Evolutionary conservation across 2,329 filamentous ascomycete genomes (phyloP).

Genomic region (Penicillium sp.): DNA sequence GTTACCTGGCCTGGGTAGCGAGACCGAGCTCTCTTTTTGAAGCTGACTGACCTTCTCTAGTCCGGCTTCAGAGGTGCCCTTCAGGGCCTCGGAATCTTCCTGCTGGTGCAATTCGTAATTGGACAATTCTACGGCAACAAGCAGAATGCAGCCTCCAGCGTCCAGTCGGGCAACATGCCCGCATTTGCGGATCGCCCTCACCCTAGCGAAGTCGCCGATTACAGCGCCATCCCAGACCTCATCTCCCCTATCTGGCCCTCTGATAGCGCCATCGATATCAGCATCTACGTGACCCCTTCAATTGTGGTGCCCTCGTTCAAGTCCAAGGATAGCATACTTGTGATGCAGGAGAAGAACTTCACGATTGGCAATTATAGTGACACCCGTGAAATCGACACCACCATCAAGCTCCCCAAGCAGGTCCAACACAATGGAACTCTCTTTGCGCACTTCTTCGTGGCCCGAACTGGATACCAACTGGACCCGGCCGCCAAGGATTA

Average conservation of each 20-base stretch:
- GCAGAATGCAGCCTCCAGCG: slow-evolving; percentile 25
- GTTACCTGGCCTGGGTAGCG: neutral
- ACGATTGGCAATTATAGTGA: slow-evolving; percentile 77
- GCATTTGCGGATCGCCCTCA: slow-evolving; percentile 66
- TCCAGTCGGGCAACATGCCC: slow-evolving; percentile 52
- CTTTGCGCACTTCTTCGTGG: slow-evolving; percentile 92
- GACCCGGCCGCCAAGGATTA: slow-evolving; percentile 75
- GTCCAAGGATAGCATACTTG: slow-evolving; percentile 66
- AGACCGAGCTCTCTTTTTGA: neutral
- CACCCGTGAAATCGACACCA: slow-evolving; percentile 72
- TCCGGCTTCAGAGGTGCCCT: slow-evolving; percentile 46
- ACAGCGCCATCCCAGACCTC: slow-evolving; percentile 60
- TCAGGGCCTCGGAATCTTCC: slow-evolving; percentile 62
- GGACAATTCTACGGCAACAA: slow-evolving; percentile 55
- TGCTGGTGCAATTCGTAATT: slow-evolving; percentile 59
- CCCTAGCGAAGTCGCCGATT: slow-evolving; percentile 37
- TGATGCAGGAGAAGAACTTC: slow-evolving; percentile 80
- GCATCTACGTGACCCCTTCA: slow-evolving; percentile 79
- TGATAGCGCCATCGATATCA: slow-evolving; percentile 77
- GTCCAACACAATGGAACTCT: slow-evolving; percentile 93
- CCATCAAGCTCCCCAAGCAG: slow-evolving; percentile 71
- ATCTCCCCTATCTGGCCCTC: slow-evolving; percentile 88
- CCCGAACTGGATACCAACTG: slow-evolving; percentile 70
- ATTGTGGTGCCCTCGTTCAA: slow-evolving; percentile 66
- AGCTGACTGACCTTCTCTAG: slow-evolving; percentile 35